Percentiles rank a stretch among this genome's conserved stretches.
Conservation (phyloP, 257 asterid species). For the Gardenia jasminoides region DNA sequence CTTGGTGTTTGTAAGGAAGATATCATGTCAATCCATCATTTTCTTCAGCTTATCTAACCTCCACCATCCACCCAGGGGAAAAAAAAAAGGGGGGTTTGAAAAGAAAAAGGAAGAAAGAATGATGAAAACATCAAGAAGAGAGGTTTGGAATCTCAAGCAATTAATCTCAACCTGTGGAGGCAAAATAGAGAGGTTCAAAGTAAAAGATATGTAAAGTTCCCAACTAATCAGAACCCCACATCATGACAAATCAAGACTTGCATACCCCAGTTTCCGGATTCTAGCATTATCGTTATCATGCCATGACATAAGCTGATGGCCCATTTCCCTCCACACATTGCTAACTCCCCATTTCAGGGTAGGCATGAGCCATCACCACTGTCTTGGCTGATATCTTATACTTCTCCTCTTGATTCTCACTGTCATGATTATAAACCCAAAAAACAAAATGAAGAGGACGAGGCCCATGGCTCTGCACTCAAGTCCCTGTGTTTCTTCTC, state of each 20-base stretch:
- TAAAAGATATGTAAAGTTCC: conserved; percentile 21
- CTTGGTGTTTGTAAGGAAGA: conserved; percentile 21
- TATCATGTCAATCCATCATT: conserved; percentile 44
- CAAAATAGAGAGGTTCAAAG: conserved; percentile 23
- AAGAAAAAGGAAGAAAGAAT: too few species aligned
- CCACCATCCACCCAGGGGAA: conserved; percentile 30
- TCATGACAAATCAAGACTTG: conserved; percentile 42
- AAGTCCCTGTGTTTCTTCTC: too few species aligned
- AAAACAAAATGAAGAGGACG: too few species aligned
- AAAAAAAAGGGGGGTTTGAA: background rate
- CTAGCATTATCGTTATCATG: conserved; percentile 32
- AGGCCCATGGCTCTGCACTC: too few species aligned
- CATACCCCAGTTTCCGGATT: conserved; percentile 42
- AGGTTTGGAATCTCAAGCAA: conserved; percentile 39
- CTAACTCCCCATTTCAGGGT: conserved; percentile 34
- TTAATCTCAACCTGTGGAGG: conserved; percentile 33
- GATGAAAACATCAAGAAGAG: conserved; percentile 20
- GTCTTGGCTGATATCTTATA: conserved; percentile 5
- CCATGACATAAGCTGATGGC: conserved; percentile 29
- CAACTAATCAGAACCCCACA: conserved; percentile 36
- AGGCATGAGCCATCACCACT: conserved; percentile 22
- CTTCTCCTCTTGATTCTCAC: too few species aligned
- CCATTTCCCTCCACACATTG: conserved; percentile 20
- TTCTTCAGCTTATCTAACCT: conserved; percentile 39
- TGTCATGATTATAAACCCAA: too few species aligned